These are phyloP conservation scores for Margaritispora aquatica DNA, from an alignment of 495 filamentous ascomycete species.

Conservation along the genomic window DNA sequence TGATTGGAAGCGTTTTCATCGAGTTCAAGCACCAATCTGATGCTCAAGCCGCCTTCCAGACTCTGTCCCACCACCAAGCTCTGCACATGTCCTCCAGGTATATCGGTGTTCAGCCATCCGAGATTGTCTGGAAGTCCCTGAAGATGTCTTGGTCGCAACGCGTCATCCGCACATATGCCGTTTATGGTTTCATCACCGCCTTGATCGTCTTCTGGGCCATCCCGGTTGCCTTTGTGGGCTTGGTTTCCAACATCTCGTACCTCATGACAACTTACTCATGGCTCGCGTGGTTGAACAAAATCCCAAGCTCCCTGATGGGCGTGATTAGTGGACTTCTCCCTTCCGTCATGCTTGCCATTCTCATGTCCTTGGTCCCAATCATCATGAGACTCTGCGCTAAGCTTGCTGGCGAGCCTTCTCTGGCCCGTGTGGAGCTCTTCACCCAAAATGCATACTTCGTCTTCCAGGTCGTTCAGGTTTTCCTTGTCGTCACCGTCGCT, in stretches of 20 bases:
- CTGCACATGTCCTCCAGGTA: constrained; percentile 90
- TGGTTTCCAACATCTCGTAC: constrained; percentile 76
- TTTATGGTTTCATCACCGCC: constrained; percentile 62
- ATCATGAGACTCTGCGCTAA: constrained; percentile 71
- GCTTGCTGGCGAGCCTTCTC: constrained; percentile 69
- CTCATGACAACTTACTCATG: constrained; percentile 60
- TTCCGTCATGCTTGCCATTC: constrained; percentile 67
- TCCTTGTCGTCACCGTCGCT: constrained; percentile 77
- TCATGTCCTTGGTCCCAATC: constrained; percentile 88
- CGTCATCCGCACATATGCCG: constrained; percentile 62
- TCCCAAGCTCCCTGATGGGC: constrained; percentile 68
- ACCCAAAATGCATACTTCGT: constrained; percentile 90
- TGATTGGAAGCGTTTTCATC: constrained; percentile 75
- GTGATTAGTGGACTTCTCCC: constrained; percentile 83
- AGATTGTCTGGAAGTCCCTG: constrained; percentile 87
- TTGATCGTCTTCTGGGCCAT: constrained; percentile 96
- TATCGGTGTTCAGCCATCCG: constrained; percentile 76
- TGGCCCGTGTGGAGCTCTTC: constrained; percentile 74
- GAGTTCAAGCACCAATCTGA: constrained; percentile 78
- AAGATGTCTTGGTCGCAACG: constrained; percentile 85
- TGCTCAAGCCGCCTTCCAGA: constrained; percentile 82
- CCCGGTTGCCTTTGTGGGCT: constrained; percentile 79
- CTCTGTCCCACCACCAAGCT: constrained; percentile 80
- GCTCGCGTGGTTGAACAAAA: constrained; percentile 65
- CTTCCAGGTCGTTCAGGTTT: constrained; percentile 94